Evolutionary conservation across 345 rosid genomes (phyloP).

Genomic region (Nephelium lappaceum): DNA sequence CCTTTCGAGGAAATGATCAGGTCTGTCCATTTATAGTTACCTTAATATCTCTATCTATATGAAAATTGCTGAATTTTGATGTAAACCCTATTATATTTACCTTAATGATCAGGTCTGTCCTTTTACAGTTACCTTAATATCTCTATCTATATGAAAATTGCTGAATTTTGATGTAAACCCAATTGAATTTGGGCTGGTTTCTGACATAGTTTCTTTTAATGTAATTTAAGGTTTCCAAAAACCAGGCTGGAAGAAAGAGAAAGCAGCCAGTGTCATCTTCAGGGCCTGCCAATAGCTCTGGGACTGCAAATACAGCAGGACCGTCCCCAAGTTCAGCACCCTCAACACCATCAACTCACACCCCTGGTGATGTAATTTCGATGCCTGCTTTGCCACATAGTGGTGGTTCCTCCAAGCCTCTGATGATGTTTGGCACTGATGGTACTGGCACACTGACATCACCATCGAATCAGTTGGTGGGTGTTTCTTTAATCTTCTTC

Average conservation of each 20-base stretch:
- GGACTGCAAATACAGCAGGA: constrained; percentile 97
- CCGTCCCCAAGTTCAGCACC: constrained; percentile 99
- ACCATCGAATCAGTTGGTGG: constrained; percentile 90
- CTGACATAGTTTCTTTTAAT: constrained; percentile 38
- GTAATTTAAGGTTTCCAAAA: constrained; percentile 78
- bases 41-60: background rate
- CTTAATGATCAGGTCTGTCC: constrained; percentile 92
- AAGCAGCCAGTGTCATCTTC: constrained; percentile 98
- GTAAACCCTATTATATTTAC: too few relatives aligned
- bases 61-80: constrained; percentile 9
- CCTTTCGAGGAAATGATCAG: constrained; percentile 97
- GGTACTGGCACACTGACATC: constrained; percentile 86
- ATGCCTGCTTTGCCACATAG: constrained; percentile 86
- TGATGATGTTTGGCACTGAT: constrained; percentile 75
- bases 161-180: constrained; percentile 10
- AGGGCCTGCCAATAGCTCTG: constrained; percentile 98
- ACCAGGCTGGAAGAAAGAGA: constrained; percentile 92
- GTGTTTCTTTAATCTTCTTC: constrained; percentile 34
- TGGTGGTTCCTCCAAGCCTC: constrained; percentile 82
- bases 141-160: background rate
- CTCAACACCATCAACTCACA: constrained; percentile 96
- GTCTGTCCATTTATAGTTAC: constrained; percentile 60
- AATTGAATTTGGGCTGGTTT: constrained; percentile 23
- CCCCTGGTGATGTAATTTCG: constrained; percentile 92
- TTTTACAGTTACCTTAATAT: background rate